phyloP scores from a whole-genome alignment of 768 basidiomycete species.

The Cystobasidium tubakii region DNA sequence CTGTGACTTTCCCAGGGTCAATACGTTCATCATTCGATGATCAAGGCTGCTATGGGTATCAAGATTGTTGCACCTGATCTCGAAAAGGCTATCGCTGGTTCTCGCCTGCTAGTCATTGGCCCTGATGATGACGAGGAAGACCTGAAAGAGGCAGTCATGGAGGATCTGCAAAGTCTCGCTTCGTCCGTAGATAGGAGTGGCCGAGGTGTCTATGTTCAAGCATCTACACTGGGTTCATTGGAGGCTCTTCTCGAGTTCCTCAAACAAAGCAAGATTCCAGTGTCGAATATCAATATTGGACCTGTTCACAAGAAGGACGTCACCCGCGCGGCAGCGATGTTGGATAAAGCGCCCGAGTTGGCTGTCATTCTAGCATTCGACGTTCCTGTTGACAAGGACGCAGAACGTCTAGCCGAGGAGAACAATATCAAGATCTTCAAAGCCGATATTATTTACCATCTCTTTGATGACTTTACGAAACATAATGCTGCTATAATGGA shows the following conservation, averaged over 20 bases:
- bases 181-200: slow-evolving; percentile 90
- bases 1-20: slow-evolving; percentile 46
- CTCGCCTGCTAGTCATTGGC: slow-evolving; percentile 80
- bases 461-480: slow-evolving; percentile 91
- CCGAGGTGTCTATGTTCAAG: slow-evolving; percentile 95
- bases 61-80: slow-evolving; percentile 91
- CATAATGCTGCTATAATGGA: slow-evolving; percentile 88
- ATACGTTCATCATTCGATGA: slow-evolving; percentile 94
- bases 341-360: slow-evolving; percentile 91
- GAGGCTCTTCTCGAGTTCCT: slow-evolving; percentile 96
- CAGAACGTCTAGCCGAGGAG: slow-evolving; percentile 83
- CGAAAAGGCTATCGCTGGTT: slow-evolving; percentile 96
- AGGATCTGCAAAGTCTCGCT: slow-evolving; percentile 78
- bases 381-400: slow-evolving; percentile 86
- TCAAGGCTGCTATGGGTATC: slow-evolving; percentile 93
- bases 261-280: slow-evolving; percentile 84
- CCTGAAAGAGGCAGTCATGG: slow-evolving; percentile 89
- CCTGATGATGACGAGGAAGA: slow-evolving; percentile 97
- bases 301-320: slow-evolving; percentile 93
- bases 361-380: slow-evolving; percentile 96
- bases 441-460: slow-evolving; percentile 98
- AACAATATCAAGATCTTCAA: slow-evolving; percentile 90
- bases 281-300: slow-evolving; percentile 89
- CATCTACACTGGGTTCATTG: slow-evolving; percentile 90
- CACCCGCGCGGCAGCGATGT: slow-evolving; percentile 84